Percentiles rank a stretch among this genome's conserved stretches.
These are phyloP conservation scores for Ilyonectria mors-panacis DNA, from an alignment of 2,329 filamentous ascomycete genomes.

Conservation along the genomic window DNA sequence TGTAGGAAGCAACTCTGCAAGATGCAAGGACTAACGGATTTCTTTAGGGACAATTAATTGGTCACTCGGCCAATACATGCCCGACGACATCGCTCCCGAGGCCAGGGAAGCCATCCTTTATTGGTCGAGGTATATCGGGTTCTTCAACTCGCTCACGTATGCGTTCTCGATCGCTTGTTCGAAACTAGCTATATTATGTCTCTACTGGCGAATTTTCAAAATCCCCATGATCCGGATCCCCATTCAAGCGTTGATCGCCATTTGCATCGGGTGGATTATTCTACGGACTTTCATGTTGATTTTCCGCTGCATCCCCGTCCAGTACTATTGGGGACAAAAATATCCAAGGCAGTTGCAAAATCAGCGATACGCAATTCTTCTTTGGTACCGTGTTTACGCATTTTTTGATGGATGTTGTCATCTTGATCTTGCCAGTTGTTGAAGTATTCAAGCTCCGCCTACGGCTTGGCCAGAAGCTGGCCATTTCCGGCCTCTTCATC, in stretches of 20 bases:
- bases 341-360: slow-evolving; percentile 48
- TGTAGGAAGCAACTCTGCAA: slow-evolving; percentile 22
- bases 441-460: slow-evolving; percentile 52
- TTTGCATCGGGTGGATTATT: slow-evolving; percentile 47
- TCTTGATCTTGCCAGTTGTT: slow-evolving; percentile 50
- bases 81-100: slow-evolving; percentile 21
- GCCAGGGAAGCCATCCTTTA: slow-evolving; percentile 36
- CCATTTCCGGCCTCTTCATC: slow-evolving; percentile 48
- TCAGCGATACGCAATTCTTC: slow-evolving; percentile 52
- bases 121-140: slow-evolving; percentile 35
- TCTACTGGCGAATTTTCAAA: slow-evolving; percentile 52
- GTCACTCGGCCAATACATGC: slow-evolving; percentile 37
- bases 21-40: slow-evolving; percentile 14
- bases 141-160: slow-evolving; percentile 41
- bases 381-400: slow-evolving; percentile 52
- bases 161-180: slow-evolving; percentile 46
- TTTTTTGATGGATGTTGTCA: slow-evolving; percentile 51
- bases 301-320: slow-evolving; percentile 54
- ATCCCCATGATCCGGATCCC: slow-evolving; percentile 47
- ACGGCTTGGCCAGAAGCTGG: slow-evolving; percentile 48
- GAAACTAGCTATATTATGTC: slow-evolving; percentile 49
- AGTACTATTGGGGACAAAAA: slow-evolving; percentile 53
- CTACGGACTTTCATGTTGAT: slow-evolving; percentile 51
- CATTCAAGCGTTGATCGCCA: slow-evolving; percentile 45
- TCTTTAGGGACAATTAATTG: slow-evolving; percentile 35